phyloP scores from a whole-genome alignment of 2,329 filamentous ascomycete species.

The Fusarium redolens region DNA sequence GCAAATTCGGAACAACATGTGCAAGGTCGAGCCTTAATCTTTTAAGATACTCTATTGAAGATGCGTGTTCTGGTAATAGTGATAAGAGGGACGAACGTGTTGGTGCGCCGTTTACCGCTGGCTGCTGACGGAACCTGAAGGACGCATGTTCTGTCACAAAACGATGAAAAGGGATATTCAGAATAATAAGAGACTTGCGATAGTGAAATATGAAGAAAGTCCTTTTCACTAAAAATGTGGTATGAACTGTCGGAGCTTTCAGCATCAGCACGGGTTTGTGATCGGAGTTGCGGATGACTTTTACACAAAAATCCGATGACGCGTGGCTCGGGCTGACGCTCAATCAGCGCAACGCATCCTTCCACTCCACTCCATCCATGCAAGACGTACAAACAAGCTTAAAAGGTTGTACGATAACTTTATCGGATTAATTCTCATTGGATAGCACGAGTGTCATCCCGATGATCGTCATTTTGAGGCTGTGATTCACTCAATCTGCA shows the following conservation, averaged over 20 bases:
- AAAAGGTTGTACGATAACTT: not conserved
- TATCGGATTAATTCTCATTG: rapidly evolving
- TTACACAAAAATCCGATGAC: conserved; percentile 13
- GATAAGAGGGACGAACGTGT: rapidly evolving
- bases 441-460: rapidly evolving
- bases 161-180: rapidly evolving
- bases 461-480: not conserved
- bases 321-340: not conserved
- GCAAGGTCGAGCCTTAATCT: too few relatives aligned
- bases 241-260: not conserved
- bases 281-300: conserved; percentile 8
- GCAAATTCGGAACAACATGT: too few relatives aligned
- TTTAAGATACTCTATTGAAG: too few relatives aligned
- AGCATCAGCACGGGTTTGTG: not conserved
- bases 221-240: rapidly evolving
- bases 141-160: not conserved
- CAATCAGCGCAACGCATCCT: not conserved
- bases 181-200: rapidly evolving
- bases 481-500: not conserved
- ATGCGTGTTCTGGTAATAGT: rapidly evolving
- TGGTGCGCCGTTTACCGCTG: not conserved
- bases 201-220: rapidly evolving
- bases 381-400: conserved; percentile 3
- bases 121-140: not conserved
- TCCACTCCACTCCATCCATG: not conserved